Conservation (phyloP, 2,329 filamentous ascomycete genomes). For the Leptodontidium sp. region DNA sequence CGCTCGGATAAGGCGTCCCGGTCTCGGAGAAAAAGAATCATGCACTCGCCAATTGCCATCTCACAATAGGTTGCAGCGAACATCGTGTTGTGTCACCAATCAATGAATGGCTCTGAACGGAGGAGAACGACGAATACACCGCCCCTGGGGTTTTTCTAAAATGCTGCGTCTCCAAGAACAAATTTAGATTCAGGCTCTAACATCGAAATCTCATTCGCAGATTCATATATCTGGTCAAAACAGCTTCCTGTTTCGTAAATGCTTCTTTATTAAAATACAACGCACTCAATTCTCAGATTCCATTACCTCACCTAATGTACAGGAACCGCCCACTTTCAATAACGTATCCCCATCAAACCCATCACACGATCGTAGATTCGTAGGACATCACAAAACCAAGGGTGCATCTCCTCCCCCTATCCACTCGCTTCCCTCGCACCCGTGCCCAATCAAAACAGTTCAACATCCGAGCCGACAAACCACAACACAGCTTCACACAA, state of each 20-base stretch:
- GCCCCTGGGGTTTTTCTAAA: neutral
- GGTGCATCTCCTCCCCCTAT: neutral
- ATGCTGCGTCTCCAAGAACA: neutral
- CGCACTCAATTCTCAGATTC: neutral
- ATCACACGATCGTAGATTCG: neutral
- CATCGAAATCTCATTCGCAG: neutral
- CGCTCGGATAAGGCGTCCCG: neutral
- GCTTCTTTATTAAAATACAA: neutral
- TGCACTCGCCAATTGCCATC: constrained; percentile 6
- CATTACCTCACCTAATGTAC: neutral
- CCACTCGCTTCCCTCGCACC: constrained; percentile 6
- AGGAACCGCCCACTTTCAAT: neutral
- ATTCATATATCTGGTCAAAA: neutral
- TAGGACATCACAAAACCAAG: neutral
- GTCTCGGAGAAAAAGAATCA: constrained; percentile 1
- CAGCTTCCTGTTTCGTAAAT: neutral
- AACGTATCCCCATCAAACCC: neutral
- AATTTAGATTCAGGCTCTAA: neutral
- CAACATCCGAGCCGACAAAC: constrained; percentile 18
- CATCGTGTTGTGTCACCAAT: constrained; percentile 2
- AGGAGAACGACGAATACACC: neutral
- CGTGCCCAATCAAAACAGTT: neutral
- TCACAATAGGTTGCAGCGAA: neutral
- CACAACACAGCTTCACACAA: neutral
- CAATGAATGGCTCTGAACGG: neutral